A percentile compares a stretch with the other conserved stretches of the same genome.
These are phyloP conservation scores for Talaromyces sp. DNA, from an alignment of 2,329 filamentous ascomycete genomes.

Conservation along the genomic window DNA sequence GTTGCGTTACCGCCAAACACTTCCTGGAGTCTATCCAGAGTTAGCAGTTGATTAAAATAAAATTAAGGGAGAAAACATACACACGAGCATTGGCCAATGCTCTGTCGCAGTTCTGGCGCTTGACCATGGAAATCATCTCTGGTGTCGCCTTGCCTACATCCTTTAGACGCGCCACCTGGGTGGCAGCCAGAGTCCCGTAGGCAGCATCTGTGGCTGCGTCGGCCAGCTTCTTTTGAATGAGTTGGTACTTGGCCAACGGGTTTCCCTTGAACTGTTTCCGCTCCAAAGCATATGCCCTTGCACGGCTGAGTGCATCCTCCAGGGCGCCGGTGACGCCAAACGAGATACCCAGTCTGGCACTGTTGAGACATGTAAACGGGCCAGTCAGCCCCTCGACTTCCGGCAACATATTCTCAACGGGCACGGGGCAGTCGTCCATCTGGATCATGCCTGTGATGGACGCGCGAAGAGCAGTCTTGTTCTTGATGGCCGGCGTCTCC, in stretches of 20 bases:
- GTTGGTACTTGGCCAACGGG: conserved; percentile 90
- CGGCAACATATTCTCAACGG: conserved; percentile 89
- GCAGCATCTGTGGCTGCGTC: conserved; percentile 88
- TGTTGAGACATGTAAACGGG: conserved; percentile 92
- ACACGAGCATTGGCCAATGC: conserved; percentile 73
- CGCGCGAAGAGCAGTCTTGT: conserved; percentile 91
- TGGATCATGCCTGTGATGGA: conserved; percentile 98
- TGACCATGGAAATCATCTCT: conserved; percentile 97
- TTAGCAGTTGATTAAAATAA: background rate
- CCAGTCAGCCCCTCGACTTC: conserved; percentile 79
- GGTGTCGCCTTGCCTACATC: conserved; percentile 81
- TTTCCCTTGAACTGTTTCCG: conserved; percentile 95
- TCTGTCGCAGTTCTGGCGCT: conserved; percentile 93
- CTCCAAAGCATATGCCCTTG: conserved; percentile 83
- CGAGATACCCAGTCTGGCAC: conserved; percentile 86
- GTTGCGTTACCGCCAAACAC: conserved; percentile 98
- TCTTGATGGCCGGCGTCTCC: conserved; percentile 84
- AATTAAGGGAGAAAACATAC: conserved; percentile 35
- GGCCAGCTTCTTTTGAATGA: conserved; percentile 95
- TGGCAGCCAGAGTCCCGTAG: conserved; percentile 81
- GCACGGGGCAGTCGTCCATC: conserved; percentile 82
- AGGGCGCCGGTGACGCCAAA: conserved; percentile 90
- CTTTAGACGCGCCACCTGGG: conserved; percentile 89
- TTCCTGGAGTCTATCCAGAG: conserved; percentile 66
- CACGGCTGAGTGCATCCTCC: conserved; percentile 79